Evolutionary conservation across 2,329 filamentous ascomycete species (phyloP), one percentile per base, ranked within the genome.

Genomic region (Pyrenochaeta sp.): DNA sequence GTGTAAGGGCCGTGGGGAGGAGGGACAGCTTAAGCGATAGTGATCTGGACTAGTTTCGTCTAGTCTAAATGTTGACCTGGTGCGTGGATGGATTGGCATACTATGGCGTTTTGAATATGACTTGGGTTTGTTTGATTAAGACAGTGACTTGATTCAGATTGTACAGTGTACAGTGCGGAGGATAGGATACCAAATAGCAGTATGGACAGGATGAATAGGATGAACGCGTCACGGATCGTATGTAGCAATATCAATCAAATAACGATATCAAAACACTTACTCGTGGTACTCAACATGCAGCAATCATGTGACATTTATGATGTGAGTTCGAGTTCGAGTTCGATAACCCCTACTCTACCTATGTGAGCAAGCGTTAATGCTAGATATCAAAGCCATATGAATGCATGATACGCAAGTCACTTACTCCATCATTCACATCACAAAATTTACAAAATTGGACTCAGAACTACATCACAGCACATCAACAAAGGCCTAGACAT

Each of bases 1-100:
- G 76, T n/a, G 76, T 76, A 15, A 77, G 81, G 37, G 58, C 67
- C 9, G 72, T 74, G 8, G 75, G 77, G 19, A 72, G 83, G 44
- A 78, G 83, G 59, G 84, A 85, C 61, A 84, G 82, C 67, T 69
- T 86, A 73, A 85, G 83, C 68, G 84, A 86, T 61, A 85, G 83
- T 61, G 83, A 84, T 19, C 67, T 64, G 32, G 44, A 24, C 13
- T 42, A 24, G 12, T 12, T 44, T 28, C 2, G 10, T 32, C n/a
- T 32, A n/a, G 15, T 32, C 43, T 1, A n/a, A 15, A 5, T 8
- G 27, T n/a, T 28, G 19, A 5, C 39, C 28, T 30, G 28, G 28
- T 30, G 28, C 28, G 9, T 30, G 22, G 10, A 40, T 15, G 46
- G 3, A 28, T 44, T 37, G 44, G 50, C 50, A 52, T 52, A 34